Conservation (phyloP, 805 yeast species). For the Candida arabinofermentans region DNA sequence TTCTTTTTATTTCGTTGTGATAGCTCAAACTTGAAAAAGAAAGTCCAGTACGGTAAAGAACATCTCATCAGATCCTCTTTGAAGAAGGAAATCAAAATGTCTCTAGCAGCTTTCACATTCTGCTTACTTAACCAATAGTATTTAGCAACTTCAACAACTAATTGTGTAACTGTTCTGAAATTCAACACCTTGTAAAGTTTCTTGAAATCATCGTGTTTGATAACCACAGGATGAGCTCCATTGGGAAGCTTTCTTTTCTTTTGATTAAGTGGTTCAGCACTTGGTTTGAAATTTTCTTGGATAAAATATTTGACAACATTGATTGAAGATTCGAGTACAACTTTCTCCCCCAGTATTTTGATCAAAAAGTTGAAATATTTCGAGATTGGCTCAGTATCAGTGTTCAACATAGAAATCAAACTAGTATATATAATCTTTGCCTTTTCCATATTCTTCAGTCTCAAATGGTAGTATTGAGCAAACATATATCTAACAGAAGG, state of each 20-base stretch:
- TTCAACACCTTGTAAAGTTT: conserved; percentile 14
- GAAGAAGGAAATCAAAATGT: conserved; percentile 21
- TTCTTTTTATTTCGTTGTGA: conserved; percentile 40
- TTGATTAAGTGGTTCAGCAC: conserved; percentile 1
- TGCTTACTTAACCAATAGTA: conserved; percentile 21
- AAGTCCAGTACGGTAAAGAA: conserved; percentile 52
- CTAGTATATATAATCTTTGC: conserved; percentile 19
- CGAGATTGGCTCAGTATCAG: conserved; percentile 12
- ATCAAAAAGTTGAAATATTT: conserved; percentile 14
- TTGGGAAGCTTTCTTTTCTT: conserved; percentile 6
- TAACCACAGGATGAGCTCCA: neutral
- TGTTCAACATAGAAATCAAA: conserved; percentile 12
- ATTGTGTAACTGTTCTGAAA: conserved; percentile 22
- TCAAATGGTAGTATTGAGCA: conserved; percentile 23
- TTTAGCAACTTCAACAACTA: conserved; percentile 27
- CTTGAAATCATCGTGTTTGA: conserved; percentile 12
- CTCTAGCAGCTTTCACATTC: conserved; percentile 23
- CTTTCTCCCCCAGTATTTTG: conserved; percentile 6
- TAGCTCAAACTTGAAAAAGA: conserved; percentile 52
- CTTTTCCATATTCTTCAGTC: conserved; percentile 13
- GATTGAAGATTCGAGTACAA: conserved; percentile 11
- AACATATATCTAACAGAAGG: conserved; percentile 27
- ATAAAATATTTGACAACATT: conserved; percentile 13
- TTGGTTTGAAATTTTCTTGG: conserved; percentile 4
- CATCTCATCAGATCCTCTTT: conserved; percentile 32